Base-by-base conservation (phyloP, 139 green algal species). In the Chlorella vulgaris region DNA sequence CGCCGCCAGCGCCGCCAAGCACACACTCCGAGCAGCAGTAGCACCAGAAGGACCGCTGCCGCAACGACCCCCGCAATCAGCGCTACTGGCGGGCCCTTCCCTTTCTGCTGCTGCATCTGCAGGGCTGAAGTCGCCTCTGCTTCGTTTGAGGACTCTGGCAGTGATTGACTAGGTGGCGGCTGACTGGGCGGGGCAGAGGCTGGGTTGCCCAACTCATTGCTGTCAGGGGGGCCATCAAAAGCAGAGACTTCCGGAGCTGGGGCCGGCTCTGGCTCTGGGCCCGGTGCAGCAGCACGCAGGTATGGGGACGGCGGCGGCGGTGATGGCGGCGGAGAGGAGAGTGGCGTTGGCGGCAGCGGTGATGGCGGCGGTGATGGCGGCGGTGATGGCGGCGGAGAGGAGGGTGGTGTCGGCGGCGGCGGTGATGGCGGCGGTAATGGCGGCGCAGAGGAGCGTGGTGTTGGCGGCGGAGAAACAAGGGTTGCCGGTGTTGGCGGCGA, bases 141-240 rank as follows among this genome's bases (percentile, higher is more conserved):
- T 8, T 28, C n/a, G 18, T 65, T 65, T 28, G 28, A 15, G 55
- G 74, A 35, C 53, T 51, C 10, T 50, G 73, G 28, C 58, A 29
- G 55, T 8, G 21, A 5, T n/a, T 65, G 21, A 21, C 55, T 65
- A 21, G n/a, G 18, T 65, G 55, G 55, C 18, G 55, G 47, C 47
- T 55, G 47, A 15, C 13, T 15, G 5, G 15, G 55, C 5, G 55
- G 18, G 28, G 55, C 18, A 65, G 22, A n/a, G 5, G 55, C 18
- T 28, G 55, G n/a, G n/a, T n/a, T n/a, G 47, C 47, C 18, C 8
- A 21, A 21, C 18, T 31, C 55, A 31, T 65, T 22, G 67, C 67
- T 58, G 35, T 53, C 53, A 15, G 73, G 36, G 22, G 73, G 53
- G 24, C 73, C 73, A 33, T 79, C 36, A 18, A 79, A 79, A 2